phyloP scores from a whole-genome alignment of 257 asterid species.

The Fraxinus excelsior region DNA sequence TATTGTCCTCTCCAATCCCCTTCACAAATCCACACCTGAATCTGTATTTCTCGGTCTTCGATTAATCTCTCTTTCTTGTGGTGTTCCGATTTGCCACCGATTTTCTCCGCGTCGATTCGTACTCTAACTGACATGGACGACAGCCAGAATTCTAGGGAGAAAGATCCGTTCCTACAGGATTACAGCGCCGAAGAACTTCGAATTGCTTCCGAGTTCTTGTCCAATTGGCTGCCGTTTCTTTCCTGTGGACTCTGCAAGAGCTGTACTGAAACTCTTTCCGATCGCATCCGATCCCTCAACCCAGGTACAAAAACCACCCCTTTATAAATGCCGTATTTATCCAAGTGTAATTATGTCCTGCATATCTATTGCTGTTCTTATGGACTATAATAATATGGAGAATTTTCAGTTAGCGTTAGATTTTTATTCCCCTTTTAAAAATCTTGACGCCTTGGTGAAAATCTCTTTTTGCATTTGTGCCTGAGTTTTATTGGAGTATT shows the following conservation, averaged over 20 bases:
- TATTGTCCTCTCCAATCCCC: not conserved
- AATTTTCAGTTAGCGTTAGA: not conserved
- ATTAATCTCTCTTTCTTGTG: not conserved
- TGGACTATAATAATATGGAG: not conserved
- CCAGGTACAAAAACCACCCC: conserved; percentile 22
- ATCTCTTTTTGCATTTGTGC: not conserved
- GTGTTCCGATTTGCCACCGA: conserved; percentile 5
- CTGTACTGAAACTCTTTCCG: conserved; percentile 47
- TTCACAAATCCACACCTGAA: not conserved
- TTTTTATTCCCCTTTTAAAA: not conserved
- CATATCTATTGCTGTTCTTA: not conserved
- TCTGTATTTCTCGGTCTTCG: not conserved
- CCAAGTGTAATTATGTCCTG: not conserved
- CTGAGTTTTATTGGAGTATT: not conserved
- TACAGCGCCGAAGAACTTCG: conserved; percentile 56
- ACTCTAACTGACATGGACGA: conserved; percentile 28
- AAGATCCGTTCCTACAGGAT: conserved; percentile 61
- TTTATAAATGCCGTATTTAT: not conserved
- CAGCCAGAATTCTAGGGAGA: conserved; percentile 21
- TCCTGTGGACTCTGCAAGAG: conserved; percentile 76
- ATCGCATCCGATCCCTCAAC: conserved; percentile 66
- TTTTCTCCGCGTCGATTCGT: not conserved
- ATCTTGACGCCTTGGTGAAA: not conserved
- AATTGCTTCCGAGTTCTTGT: conserved; percentile 81
- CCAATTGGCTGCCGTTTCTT: conserved; percentile 88